These are phyloP conservation scores for Yamadazyma friedrichii DNA, from an alignment of 1,139 yeast species.

Conservation along the genomic window DNA sequence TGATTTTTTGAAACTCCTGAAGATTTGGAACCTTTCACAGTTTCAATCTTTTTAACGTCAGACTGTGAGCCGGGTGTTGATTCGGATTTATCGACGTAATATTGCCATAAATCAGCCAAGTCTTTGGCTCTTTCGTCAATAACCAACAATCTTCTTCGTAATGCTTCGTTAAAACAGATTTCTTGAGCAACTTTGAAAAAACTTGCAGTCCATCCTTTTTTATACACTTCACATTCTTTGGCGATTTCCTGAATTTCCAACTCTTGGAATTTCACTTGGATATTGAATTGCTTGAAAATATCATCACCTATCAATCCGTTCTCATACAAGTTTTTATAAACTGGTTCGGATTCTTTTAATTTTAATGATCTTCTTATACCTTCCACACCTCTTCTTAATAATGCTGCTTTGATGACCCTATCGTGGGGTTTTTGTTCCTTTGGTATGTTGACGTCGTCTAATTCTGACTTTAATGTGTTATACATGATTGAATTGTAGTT, in stretches of 20 bases:
- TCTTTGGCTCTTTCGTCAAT: constrained; percentile 54
- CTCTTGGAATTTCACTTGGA: constrained; percentile 77
- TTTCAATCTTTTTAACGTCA: constrained; percentile 1
- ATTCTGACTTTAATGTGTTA: constrained; percentile 51
- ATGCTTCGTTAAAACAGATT: constrained; percentile 87
- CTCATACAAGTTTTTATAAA: constrained; percentile 70
- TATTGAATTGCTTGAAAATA: constrained; percentile 72
- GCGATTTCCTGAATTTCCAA: constrained; percentile 77
- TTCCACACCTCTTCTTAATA: constrained; percentile 72
- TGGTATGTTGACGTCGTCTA: constrained; percentile 36
- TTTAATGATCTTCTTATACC: constrained; percentile 66
- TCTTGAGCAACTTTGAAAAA: constrained; percentile 84
- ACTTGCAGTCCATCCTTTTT: constrained; percentile 77
- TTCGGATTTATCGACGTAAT: constrained; percentile 25
- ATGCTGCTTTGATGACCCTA: constrained; percentile 81
- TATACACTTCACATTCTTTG: constrained; percentile 69
- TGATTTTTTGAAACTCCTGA: constrained; percentile 3
- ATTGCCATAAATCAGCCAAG: constrained; percentile 52
- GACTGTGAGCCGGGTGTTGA: neutral
- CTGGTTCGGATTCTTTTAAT: constrained; percentile 71
- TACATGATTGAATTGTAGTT: constrained; percentile 68
- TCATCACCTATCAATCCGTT: constrained; percentile 92
- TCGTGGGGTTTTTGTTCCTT: constrained; percentile 64
- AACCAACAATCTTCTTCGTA: constrained; percentile 75
- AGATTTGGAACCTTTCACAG: neutral